Evolutionary conservation across 306 rosid genomes (phyloP), one percentile per base, ranked within the genome.

Genomic region (Hylodesmum podocarpum): DNA sequence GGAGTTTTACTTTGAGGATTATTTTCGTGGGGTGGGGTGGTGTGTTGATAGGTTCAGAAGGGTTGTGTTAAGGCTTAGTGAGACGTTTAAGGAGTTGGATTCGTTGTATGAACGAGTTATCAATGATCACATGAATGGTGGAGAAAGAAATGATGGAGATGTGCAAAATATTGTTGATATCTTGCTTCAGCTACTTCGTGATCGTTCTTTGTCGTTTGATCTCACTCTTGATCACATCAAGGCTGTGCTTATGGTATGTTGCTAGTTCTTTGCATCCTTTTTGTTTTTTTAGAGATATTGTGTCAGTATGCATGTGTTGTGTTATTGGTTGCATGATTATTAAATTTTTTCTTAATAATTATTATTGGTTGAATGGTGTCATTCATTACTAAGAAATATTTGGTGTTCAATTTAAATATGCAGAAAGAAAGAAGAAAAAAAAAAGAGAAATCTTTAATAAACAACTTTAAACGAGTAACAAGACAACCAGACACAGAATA

Each of bases 1-100:
- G 13, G 86, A 75, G 11, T 78, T 82, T 66, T 75, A 43, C 6
- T 82, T 85, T 14, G 72, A 77, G 4, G 90, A 91, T 15, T 70
- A 49, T 70, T 59, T 89, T 36, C 87, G 85, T 6, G 39, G 80
- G 11, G 6, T 89, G 66, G 88, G 88, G 2, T 87, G 90, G 90
- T 87, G 90, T 89, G 27, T 86, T 37, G 96, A 91, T 66, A 62
- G 84, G 58, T 6, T 87, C 0, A 78, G 41, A 16, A 90, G 91
- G 8, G 18, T 3, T 1, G n/a, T 66, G 0, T 3, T 13, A 11
- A 67, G 83, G 66, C 79, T 88, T 1, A 85, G 84, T 3, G 71
- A 71, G 41, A 66, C 55, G 0, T 89, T 75, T 40, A 39, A 68
- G 18, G 82, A 84, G 37, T 33, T 89, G 6, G 87, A 86, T 58